Percentiles rank a stretch among this genome's conserved stretches.
phyloP scores from a whole-genome alignment of 371 early-diverging fungal species.

The Rhizopus arrhizus region DNA sequence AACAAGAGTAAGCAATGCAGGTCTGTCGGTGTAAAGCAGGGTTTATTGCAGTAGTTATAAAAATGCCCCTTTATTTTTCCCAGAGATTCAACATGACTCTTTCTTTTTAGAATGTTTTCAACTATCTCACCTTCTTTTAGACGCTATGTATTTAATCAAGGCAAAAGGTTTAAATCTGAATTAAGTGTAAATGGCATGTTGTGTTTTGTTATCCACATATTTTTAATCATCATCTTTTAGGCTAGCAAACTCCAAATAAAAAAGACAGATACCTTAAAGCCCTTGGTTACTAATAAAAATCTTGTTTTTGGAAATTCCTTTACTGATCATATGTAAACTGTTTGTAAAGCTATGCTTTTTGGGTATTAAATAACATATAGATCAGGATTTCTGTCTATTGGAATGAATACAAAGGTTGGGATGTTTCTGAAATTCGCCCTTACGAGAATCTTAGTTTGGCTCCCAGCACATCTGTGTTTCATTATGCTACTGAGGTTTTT shows the following conservation, averaged over 20 bases:
- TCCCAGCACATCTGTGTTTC: slow-evolving; percentile 89
- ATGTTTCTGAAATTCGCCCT: slow-evolving; percentile 72
- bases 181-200: slow-evolving; percentile 22
- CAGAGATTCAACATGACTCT: background rate
- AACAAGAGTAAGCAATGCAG: no score
- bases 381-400: slow-evolving; percentile 72
- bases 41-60: no score
- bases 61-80: no score
- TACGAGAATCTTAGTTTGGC: slow-evolving; percentile 81
- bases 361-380: background rate
- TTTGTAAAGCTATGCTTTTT: background rate
- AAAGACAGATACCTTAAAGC: slow-evolving; percentile 53
- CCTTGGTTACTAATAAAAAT: slow-evolving; percentile 73
- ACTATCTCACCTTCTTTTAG: slow-evolving; percentile 14
- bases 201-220: background rate
- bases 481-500: slow-evolving; percentile 81
- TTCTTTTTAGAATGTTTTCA: slow-evolving; percentile 19
- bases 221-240: slow-evolving; percentile 19
- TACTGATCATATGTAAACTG: slow-evolving; percentile 88
- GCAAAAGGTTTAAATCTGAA: slow-evolving; percentile 26
- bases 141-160: slow-evolving; percentile 13
- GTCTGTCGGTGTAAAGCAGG: no score
- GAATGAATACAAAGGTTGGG: slow-evolving; percentile 80
- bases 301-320: slow-evolving; percentile 90
- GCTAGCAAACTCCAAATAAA: slow-evolving; percentile 53